Evolutionary conservation across 768 basidiomycete genomes (phyloP).

Genomic region (Boletus rubescentipes): DNA sequence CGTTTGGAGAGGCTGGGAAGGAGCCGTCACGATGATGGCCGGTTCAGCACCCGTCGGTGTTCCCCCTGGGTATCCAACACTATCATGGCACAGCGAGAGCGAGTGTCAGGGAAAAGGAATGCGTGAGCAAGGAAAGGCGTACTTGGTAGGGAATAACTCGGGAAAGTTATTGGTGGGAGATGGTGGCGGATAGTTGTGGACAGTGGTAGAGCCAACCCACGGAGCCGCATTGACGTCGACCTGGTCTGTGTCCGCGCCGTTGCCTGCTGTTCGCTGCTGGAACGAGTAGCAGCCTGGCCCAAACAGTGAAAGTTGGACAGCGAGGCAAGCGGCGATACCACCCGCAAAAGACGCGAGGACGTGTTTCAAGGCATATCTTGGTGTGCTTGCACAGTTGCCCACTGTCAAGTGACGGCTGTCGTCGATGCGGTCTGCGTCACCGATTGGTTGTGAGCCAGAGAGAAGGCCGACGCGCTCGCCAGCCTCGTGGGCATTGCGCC

Average conservation of each 20-base stretch:
- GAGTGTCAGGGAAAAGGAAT: neutral
- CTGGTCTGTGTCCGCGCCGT: neutral
- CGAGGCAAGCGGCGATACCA: slow-evolving; percentile 50
- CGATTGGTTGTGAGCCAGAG: slow-evolving; percentile 21
- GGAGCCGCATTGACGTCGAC: slow-evolving; percentile 53
- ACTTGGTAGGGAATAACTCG: slow-evolving; percentile 68
- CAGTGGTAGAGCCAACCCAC: slow-evolving; percentile 69
- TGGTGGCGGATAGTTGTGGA: slow-evolving; percentile 69
- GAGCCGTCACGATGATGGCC: slow-evolving; percentile 69
- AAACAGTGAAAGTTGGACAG: slow-evolving; percentile 45
- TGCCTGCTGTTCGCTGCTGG: neutral
- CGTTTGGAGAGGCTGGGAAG: slow-evolving; percentile 74
- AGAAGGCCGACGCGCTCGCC: slow-evolving; percentile 40
- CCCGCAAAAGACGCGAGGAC: slow-evolving; percentile 51
- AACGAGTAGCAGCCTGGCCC: slow-evolving; percentile 34
- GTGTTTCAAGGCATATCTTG: slow-evolving; percentile 29
- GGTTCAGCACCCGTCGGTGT: slow-evolving; percentile 83
- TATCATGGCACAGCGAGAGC: neutral
- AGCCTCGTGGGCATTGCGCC: neutral
- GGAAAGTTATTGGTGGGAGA: slow-evolving; percentile 73
- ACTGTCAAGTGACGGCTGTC: slow-evolving; percentile 1
- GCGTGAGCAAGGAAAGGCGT: neutral
- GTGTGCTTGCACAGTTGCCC: slow-evolving; percentile 16
- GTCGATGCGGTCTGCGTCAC: slow-evolving; percentile 9
- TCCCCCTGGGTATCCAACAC: slow-evolving; percentile 71